Evolutionary conservation across 1,139 yeast species (phyloP).

Genomic region (Pichia norvegensis): DNA sequence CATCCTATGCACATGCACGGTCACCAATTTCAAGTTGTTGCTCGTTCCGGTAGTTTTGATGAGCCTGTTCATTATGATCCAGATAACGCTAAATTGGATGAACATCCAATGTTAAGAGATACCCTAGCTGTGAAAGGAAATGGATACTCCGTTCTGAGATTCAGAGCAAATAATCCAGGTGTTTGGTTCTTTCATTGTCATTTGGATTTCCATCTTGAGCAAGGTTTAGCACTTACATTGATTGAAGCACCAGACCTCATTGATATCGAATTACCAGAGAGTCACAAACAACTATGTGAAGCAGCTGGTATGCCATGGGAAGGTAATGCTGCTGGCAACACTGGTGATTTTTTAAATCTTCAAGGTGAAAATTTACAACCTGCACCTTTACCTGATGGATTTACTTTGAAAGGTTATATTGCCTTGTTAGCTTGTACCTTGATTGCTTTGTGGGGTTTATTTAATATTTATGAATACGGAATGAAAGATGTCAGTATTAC

Average conservation of each 20-base stretch:
- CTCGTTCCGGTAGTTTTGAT: conserved; percentile 46
- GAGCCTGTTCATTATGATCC: conserved; percentile 47
- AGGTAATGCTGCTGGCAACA: conserved; percentile 71
- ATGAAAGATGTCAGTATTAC: conserved; percentile 48
- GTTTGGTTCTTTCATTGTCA: conserved; percentile 83
- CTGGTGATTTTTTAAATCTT: conserved; percentile 45
- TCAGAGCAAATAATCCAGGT: conserved; percentile 73
- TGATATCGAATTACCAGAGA: conserved; percentile 32
- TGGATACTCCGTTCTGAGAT: conserved; percentile 59
- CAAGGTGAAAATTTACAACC: conserved; percentile 51
- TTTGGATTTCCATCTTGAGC: conserved; percentile 74
- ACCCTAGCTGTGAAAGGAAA: conserved; percentile 57
- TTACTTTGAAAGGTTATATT: conserved; percentile 59
- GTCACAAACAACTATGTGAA: conserved; percentile 43
- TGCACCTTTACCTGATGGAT: conserved; percentile 55
- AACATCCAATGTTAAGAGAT: conserved; percentile 57
- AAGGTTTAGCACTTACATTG: conserved; percentile 63
- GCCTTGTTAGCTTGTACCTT: conserved; percentile 51
- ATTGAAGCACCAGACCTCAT: conserved; percentile 57
- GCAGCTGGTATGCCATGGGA: conserved; percentile 35
- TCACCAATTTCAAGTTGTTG: conserved; percentile 62
- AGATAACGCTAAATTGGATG: conserved; percentile 41
- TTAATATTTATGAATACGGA: conserved; percentile 51
- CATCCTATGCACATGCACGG: conserved; percentile 86
- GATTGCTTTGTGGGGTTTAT: conserved; percentile 53